Conservation (phyloP, 75 land plant genomes). For the Sequoiadendron giganteum region DNA sequence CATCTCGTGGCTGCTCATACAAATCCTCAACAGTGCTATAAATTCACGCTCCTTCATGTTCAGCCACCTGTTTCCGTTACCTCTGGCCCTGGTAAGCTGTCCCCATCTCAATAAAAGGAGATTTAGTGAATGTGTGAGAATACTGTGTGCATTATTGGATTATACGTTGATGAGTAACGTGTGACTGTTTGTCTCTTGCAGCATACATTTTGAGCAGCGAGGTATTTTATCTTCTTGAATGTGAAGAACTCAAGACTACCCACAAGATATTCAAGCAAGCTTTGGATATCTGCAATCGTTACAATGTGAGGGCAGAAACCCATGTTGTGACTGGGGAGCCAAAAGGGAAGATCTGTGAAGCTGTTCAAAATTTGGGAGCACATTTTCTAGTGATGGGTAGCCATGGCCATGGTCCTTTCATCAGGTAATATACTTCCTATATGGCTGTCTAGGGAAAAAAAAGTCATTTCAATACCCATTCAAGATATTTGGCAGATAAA, state of each 20-base stretch:
- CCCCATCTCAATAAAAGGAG: too few species aligned
- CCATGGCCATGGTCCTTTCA: slow-evolving; percentile 20
- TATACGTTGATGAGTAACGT: too few species aligned
- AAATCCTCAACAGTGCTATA: too few species aligned
- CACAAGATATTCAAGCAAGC: neutral
- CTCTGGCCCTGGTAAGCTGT: too few species aligned
- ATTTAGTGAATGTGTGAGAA: too few species aligned
- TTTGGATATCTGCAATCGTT: neutral
- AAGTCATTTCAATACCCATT: neutral
- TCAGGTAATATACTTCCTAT: neutral
- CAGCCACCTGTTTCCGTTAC: too few species aligned
- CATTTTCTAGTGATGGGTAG: slow-evolving; percentile 16
- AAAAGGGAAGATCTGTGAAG: slow-evolving; percentile 12
- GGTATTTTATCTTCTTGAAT: neutral
- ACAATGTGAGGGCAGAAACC: slow-evolving; percentile 12
- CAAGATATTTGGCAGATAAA: neutral
- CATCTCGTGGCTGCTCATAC: too few species aligned
- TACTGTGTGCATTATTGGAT: too few species aligned
- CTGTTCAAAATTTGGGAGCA: neutral
- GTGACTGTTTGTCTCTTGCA: neutral
- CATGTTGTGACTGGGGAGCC: slow-evolving; percentile 8
- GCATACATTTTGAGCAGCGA: neutral
- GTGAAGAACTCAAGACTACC: neutral
- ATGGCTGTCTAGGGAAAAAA: neutral
- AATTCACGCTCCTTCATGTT: too few species aligned